Percentiles rank a stretch among this genome's conserved stretches.
phyloP scores from a whole-genome alignment of 257 asterid species.

The Gardenia jasminoides region DNA sequence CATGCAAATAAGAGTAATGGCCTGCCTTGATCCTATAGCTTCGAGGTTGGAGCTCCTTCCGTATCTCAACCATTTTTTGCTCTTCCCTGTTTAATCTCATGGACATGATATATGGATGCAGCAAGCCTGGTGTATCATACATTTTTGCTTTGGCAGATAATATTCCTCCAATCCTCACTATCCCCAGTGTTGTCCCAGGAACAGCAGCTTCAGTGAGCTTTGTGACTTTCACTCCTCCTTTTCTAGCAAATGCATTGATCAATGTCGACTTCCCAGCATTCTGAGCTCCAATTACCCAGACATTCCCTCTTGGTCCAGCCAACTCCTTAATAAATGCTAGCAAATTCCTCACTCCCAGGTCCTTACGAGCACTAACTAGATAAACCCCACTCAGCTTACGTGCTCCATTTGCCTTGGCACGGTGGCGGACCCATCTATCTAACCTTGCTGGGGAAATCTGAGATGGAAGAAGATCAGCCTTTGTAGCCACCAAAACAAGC shows the following conservation, averaged over 20 bases:
- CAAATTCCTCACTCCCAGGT: conserved; percentile 83
- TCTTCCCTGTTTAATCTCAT: conserved; percentile 84
- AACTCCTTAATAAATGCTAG: conserved; percentile 63
- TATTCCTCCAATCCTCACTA: conserved; percentile 85
- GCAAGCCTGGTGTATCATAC: conserved; percentile 95
- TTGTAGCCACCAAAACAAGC: conserved; percentile 90
- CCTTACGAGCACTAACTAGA: conserved; percentile 86
- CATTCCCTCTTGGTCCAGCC: conserved; percentile 96
- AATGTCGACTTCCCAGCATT: conserved; percentile 92
- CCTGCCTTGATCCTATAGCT: conserved; percentile 79
- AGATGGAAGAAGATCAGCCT: conserved; percentile 94
- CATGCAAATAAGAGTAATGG: conserved; percentile 12
- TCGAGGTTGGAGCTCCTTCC: conserved; percentile 93
- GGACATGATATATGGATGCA: conserved; percentile 84
- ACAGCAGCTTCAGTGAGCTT: conserved; percentile 91
- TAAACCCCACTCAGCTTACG: conserved; percentile 86
- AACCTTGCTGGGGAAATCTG: conserved; percentile 85
- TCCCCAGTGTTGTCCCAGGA: conserved; percentile 96
- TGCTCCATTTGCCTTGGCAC: conserved; percentile 86
- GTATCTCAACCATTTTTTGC: conserved; percentile 90
- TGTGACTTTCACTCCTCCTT: conserved; percentile 68
- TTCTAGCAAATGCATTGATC: conserved; percentile 83
- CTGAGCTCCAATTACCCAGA: conserved; percentile 97
- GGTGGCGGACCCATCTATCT: conserved; percentile 86
- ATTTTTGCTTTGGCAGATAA: conserved; percentile 91